Conservation (phyloP, 441 rosid species). For the Rhodomyrtus psidioides region DNA sequence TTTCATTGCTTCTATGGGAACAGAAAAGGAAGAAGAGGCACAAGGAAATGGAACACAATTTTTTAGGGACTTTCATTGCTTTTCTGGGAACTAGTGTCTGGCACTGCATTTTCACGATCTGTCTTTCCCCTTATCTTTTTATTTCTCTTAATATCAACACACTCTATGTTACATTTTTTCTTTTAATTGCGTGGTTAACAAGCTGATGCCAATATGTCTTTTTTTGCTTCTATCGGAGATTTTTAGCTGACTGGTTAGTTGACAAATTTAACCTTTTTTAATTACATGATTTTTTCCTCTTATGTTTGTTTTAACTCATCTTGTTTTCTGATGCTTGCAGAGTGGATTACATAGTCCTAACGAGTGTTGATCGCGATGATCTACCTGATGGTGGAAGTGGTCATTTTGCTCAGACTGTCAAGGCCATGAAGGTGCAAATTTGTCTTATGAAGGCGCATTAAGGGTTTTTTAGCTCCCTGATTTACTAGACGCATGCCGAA, state of each 20-base stretch:
- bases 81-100: neutral
- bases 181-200: neutral
- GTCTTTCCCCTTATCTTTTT: neutral
- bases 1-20: neutral
- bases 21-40: neutral
- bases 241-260: neutral
- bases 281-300: neutral
- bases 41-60: neutral
- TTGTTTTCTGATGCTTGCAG: conserved; percentile 20
- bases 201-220: neutral
- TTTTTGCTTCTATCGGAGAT: neutral
- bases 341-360: conserved; percentile 93
- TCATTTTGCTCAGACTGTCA: conserved; percentile 90
- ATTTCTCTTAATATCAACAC: neutral
- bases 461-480: neutral
- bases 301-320: neutral
- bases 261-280: neutral
- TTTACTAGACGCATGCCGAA: neutral
- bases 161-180: neutral
- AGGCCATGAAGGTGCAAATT: conserved; percentile 72
- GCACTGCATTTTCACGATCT: neutral
- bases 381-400: conserved; percentile 99
- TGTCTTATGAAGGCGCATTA: neutral
- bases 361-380: conserved; percentile 98
- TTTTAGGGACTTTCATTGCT: neutral